Conservation (phyloP, 371 early-diverging fungal species). For the Homolaphlyctis polyrhiza region DNA sequence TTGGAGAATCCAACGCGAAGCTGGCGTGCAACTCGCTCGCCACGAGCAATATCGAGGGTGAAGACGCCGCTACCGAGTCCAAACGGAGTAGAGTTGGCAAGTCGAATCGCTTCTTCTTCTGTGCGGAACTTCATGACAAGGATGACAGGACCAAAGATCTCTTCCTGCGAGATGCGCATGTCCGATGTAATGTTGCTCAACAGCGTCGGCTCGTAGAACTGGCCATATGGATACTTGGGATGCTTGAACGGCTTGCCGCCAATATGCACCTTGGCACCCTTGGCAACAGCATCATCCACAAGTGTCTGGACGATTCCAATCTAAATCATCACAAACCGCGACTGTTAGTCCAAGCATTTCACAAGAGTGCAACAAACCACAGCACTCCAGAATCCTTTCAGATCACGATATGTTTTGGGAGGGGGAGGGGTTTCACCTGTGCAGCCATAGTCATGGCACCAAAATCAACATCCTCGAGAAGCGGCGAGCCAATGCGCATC, state of each 20-base stretch:
- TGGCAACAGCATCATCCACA: conserved; percentile 63
- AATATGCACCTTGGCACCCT: conserved; percentile 68
- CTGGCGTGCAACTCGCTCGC: conserved; percentile 55
- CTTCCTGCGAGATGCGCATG: conserved; percentile 71
- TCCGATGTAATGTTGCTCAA: conserved; percentile 68
- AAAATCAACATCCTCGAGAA: conserved; percentile 67
- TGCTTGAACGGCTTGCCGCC: conserved; percentile 67
- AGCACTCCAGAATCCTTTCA: no score
- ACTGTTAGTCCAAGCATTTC: background rate
- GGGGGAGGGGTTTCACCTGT: conserved; percentile 1
- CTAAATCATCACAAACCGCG: no score
- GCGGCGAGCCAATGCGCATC: conserved; percentile 64
- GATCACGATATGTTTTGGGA: no score
- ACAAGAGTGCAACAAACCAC: background rate
- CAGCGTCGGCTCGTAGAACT: conserved; percentile 77
- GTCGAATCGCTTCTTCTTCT: conserved; percentile 65
- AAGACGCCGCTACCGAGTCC: conserved; percentile 80
- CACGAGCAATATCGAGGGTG: conserved; percentile 51
- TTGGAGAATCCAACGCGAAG: conserved; percentile 78
- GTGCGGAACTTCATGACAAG: conserved; percentile 69
- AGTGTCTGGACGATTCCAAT: conserved; percentile 21
- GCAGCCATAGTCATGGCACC: conserved; percentile 57
- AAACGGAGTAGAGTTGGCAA: conserved; percentile 68
- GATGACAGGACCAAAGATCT: conserved; percentile 82
- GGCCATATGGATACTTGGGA: conserved; percentile 63